Percentiles rank a stretch among this genome's conserved stretches.
Evolutionary conservation across 2,329 filamentous ascomycete species (phyloP).

Genomic region (Rugonectria rugulosa): DNA sequence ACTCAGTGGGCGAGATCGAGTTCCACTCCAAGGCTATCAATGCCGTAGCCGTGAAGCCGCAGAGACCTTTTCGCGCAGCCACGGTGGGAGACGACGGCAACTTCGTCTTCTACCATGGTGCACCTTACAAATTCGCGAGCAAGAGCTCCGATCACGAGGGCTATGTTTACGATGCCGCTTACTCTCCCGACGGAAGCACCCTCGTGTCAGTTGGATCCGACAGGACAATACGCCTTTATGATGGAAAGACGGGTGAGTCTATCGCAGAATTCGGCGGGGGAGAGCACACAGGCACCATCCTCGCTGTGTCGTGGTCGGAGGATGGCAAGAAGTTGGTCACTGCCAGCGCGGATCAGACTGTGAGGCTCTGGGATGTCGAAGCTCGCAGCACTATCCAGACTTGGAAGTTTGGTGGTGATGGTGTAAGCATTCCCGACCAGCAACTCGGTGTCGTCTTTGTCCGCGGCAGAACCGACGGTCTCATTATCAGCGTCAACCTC

Average conservation of each 20-base stretch:
- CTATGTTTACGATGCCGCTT: constrained; percentile 87
- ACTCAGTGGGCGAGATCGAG: constrained; percentile 92
- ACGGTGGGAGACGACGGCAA: constrained; percentile 91
- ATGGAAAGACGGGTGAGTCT: constrained; percentile 92
- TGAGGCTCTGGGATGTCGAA: constrained; percentile 93
- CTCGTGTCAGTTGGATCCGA: constrained; percentile 94
- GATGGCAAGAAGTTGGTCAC: constrained; percentile 90
- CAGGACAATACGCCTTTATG: constrained; percentile 90
- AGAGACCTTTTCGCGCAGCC: constrained; percentile 88
- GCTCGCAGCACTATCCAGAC: constrained; percentile 78
- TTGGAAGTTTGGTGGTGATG: constrained; percentile 88
- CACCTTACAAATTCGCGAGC: constrained; percentile 95
- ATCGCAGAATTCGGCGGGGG: constrained; percentile 79
- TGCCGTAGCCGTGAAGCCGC: constrained; percentile 85
- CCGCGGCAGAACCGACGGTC: constrained; percentile 78
- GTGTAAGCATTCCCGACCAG: constrained; percentile 79
- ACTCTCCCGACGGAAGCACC: constrained; percentile 84
- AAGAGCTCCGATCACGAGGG: constrained; percentile 84
- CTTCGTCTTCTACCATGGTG: constrained; percentile 91
- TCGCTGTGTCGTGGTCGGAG: constrained; percentile 87
- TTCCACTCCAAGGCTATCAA: constrained; percentile 94
- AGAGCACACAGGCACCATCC: constrained; percentile 92
- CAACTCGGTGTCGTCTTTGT: constrained; percentile 96
- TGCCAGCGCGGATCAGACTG: constrained; percentile 91
- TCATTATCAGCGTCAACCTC: constrained; percentile 90